phyloP scores from a whole-genome alignment of 225 moss, liverwort and hornwort genomes.

The Thuidium tamariscinum region DNA sequence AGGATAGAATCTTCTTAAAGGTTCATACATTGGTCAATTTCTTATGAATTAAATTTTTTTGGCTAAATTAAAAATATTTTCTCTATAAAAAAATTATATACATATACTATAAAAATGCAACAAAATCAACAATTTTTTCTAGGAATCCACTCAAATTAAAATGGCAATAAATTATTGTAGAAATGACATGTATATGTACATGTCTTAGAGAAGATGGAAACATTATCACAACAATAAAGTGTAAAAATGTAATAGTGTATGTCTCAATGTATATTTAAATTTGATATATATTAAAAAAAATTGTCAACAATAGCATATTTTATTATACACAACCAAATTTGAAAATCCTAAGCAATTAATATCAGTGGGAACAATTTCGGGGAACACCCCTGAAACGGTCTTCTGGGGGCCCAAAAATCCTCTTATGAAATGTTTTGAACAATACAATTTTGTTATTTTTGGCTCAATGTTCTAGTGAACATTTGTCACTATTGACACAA shows the following conservation, averaged over 20 bases:
- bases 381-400: too few relatives aligned
- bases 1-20: neutral
- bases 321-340: neutral
- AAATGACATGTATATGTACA: too few relatives aligned
- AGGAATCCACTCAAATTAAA: neutral
- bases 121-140: neutral
- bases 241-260: neutral
- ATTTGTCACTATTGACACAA: too few relatives aligned
- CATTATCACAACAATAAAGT: neutral
- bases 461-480: too few relatives aligned
- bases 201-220: neutral
- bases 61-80: neutral
- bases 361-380: too few relatives aligned
- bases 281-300: neutral
- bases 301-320: too few relatives aligned
- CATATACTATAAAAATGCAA: rapidly evolving
- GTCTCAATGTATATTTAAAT: too few relatives aligned
- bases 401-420: too few relatives aligned
- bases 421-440: too few relatives aligned
- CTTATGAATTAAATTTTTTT: neutral
- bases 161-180: neutral
- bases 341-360: neutral
- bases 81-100: too few relatives aligned
- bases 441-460: too few relatives aligned
- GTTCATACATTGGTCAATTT: neutral